Base-by-base conservation (phyloP, 208 protist species). In the Trypanosoma avium region DNA sequence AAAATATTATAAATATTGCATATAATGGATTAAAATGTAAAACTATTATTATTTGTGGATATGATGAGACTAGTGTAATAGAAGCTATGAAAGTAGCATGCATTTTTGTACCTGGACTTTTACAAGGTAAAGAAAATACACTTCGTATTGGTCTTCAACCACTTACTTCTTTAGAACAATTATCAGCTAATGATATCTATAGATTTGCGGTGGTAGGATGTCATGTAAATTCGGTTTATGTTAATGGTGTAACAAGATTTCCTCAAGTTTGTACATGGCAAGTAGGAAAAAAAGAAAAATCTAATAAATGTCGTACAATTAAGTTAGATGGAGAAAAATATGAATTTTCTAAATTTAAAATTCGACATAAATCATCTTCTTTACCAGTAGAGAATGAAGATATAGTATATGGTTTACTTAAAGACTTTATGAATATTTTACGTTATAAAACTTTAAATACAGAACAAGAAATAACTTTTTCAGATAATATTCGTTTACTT, bases 121-220 rank as follows among this genome's bases (percentile, higher is more conserved):
- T 69, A 7, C 50, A 69, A 40, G 30, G 52, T 36, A 3, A 22
- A 6, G 24, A 29, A 36, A 5, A 58, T 21, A 19, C 21, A 33
- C 13, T 59, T 33, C 45, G 52, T 17, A 19, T 60, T 13, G 52
- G 35, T 19, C 40, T 69, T 32, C 30, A 50, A 7, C 50, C 63
- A 17, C 24, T 60, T 19, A 56, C 0, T 15, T 43, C 24, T 7
- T 2, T 19, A n/a, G 47, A 33, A 24, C 27, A 2, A 15, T 4
- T 60, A 21, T 48, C 43, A 12, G 29, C 47, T 38, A 32, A 6
- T 32, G 43, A 59, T 12, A 29, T 50, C 30, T 40, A 69, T 29
- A 29, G 33, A 12, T 69, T 56, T 55, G 63, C 63, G 10, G 63
- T 69, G 6, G 40, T 60, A 19, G 63, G 63, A 15, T 69, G 63